phyloP scores from a whole-genome alignment of 108 stramenopile genomes.

The Skeletonema grethae region DNA sequence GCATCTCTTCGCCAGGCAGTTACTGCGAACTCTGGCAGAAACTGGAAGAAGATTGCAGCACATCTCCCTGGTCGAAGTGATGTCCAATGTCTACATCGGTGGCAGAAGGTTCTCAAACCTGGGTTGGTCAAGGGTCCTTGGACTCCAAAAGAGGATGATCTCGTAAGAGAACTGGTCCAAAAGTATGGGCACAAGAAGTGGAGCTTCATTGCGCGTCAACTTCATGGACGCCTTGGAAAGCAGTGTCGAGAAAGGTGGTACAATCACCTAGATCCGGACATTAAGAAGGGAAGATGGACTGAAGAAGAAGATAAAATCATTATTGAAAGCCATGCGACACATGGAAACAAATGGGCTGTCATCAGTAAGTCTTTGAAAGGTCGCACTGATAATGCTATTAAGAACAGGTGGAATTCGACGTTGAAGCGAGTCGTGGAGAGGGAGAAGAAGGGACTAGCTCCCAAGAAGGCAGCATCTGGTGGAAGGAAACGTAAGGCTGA shows the following conservation, averaged over 20 bases:
- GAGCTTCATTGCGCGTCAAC: conserved; percentile 89
- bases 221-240: conserved; percentile 94
- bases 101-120: conserved; percentile 98
- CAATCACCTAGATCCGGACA: conserved; percentile 97
- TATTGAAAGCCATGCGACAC: conserved; percentile 69
- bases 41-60: conserved; percentile 95
- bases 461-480: background rate
- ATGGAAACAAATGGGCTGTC: conserved; percentile 96
- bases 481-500: conserved; percentile 33
- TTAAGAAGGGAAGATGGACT: conserved; percentile 94
- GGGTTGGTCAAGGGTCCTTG: conserved; percentile 98
- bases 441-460: conserved; percentile 3
- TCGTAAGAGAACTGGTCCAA: conserved; percentile 71
- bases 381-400: conserved; percentile 98
- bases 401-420: conserved; percentile 96
- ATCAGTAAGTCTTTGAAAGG: conserved; percentile 94
- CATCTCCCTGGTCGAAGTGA: conserved; percentile 84
- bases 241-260: conserved; percentile 99
- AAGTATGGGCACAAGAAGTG: conserved; percentile 90
- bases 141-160: conserved; percentile 94
- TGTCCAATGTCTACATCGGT: conserved; percentile 97
- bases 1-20: conserved; percentile 83
- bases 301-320: conserved; percentile 87
- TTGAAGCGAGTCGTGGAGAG: conserved; percentile 61
- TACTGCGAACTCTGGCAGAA: conserved; percentile 80